phyloP scores from a whole-genome alignment of 2,329 filamentous ascomycete genomes.

The Hypoxylon sp. region DNA sequence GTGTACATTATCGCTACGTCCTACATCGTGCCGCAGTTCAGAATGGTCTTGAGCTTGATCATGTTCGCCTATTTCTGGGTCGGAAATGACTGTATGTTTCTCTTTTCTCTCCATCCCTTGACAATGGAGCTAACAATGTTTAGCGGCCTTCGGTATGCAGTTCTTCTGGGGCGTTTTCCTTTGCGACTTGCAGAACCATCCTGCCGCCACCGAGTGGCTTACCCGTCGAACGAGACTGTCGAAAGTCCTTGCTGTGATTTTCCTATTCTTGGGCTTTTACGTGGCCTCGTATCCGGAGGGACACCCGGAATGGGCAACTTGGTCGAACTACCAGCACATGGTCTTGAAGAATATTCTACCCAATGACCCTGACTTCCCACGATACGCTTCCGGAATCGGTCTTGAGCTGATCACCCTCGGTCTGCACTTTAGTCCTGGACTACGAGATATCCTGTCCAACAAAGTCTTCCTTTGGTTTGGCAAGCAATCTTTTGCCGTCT shows the following conservation, averaged over 20 bases:
- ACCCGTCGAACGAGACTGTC: slow-evolving; percentile 58
- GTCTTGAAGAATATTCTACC: slow-evolving; percentile 60
- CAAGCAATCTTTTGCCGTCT: slow-evolving; percentile 73
- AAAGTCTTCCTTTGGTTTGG: slow-evolving; percentile 71
- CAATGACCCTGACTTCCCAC: slow-evolving; percentile 59
- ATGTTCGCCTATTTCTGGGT: slow-evolving; percentile 65
- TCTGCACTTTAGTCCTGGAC: slow-evolving; percentile 50
- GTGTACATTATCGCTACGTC: slow-evolving; percentile 63
- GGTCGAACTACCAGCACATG: slow-evolving; percentile 62
- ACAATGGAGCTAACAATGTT: slow-evolving; percentile 29
- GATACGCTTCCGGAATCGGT: slow-evolving; percentile 55
- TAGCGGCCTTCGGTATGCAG: slow-evolving; percentile 64
- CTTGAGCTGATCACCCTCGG: slow-evolving; percentile 50
- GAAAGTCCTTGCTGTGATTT: slow-evolving; percentile 59
- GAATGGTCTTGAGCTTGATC: slow-evolving; percentile 60
- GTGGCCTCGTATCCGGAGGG: slow-evolving; percentile 71
- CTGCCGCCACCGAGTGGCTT: slow-evolving; percentile 60
- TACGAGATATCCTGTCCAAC: slow-evolving; percentile 65
- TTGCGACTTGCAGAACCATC: slow-evolving; percentile 67
- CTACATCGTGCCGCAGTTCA: slow-evolving; percentile 61
- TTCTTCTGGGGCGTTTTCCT: slow-evolving; percentile 73
- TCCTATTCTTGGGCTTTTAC: slow-evolving; percentile 65
- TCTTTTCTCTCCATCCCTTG: neutral
- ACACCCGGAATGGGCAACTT: slow-evolving; percentile 63
- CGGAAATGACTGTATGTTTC: slow-evolving; percentile 49